Percentiles rank a stretch among this genome's conserved stretches.
These are phyloP conservation scores for Apophysomyces trapeziformis DNA, from an alignment of 371 early-diverging fungal species.

Conservation along the genomic window DNA sequence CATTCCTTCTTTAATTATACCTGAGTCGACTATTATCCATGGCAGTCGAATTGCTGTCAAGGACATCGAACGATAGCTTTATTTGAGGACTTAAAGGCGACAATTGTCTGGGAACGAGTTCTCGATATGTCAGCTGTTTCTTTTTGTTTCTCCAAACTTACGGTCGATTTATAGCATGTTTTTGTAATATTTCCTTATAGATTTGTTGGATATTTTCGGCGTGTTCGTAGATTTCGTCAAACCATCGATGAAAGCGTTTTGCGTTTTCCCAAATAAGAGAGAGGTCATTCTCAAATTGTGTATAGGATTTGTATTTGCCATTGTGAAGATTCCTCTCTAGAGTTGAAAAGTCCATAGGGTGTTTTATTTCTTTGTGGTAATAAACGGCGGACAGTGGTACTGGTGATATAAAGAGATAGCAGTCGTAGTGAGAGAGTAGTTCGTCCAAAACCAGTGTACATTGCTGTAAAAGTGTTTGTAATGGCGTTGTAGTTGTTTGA, in stretches of 20 bases:
- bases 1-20: background rate
- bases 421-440: slow-evolving; percentile 34
- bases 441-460: slow-evolving; percentile 43
- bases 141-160: background rate
- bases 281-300: slow-evolving; percentile 49
- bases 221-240: slow-evolving; percentile 46
- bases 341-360: slow-evolving; percentile 52
- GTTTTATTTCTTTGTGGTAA: slow-evolving; percentile 48
- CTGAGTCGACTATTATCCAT: background rate
- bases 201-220: slow-evolving; percentile 38
- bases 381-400: slow-evolving; percentile 43
- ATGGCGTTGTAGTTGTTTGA: background rate
- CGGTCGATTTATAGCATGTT: background rate
- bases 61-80: too few relatives aligned
- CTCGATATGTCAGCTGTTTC: too few relatives aligned
- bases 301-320: slow-evolving; percentile 48
- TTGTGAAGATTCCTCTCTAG: slow-evolving; percentile 46
- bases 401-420: slow-evolving; percentile 55
- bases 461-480: slow-evolving; percentile 21
- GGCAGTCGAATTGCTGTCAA: too few relatives aligned
- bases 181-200: slow-evolving; percentile 16
- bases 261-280: slow-evolving; percentile 53
- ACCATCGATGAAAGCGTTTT: slow-evolving; percentile 41
- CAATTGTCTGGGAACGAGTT: background rate
- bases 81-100: background rate